phyloP scores from a whole-genome alignment of 371 early-diverging fungal genomes.

The Zychaea mexicana region DNA sequence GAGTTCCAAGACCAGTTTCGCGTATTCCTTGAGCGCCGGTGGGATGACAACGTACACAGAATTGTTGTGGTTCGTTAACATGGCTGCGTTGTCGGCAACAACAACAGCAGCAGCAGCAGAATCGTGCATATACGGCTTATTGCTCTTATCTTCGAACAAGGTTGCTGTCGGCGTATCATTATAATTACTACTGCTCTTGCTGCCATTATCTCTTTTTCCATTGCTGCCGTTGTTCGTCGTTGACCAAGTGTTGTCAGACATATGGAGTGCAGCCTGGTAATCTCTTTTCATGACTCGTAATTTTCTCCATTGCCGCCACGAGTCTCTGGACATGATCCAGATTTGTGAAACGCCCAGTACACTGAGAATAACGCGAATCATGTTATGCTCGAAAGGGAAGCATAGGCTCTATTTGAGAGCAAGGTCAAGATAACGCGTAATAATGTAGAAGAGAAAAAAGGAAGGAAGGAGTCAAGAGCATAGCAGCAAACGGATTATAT shows the following conservation, averaged over 20 bases:
- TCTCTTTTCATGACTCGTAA: neutral
- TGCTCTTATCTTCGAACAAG: neutral
- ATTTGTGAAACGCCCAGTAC: neutral
- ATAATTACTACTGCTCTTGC: neutral
- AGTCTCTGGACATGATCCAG: neutral
- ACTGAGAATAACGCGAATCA: neutral
- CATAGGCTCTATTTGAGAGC: no score
- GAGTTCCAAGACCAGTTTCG: neutral
- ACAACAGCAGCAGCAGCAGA: no score
- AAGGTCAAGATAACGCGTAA: no score
- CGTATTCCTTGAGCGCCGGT: neutral
- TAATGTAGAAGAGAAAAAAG: no score
- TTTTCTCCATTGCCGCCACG: neutral
- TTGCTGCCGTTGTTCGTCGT: neutral
- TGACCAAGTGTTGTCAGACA: neutral
- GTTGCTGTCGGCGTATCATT: neutral
- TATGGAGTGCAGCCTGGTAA: neutral
- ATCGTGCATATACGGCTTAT: no score
- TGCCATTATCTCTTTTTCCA: no score
- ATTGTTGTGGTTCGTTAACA: neutral
- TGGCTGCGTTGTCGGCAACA: no score
- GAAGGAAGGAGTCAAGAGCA: no score
- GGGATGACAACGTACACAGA: neutral
- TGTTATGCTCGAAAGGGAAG: no score
- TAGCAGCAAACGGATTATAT: no score